Conservation (phyloP, 805 yeast species). For the Ogataea polymorpha region DNA sequence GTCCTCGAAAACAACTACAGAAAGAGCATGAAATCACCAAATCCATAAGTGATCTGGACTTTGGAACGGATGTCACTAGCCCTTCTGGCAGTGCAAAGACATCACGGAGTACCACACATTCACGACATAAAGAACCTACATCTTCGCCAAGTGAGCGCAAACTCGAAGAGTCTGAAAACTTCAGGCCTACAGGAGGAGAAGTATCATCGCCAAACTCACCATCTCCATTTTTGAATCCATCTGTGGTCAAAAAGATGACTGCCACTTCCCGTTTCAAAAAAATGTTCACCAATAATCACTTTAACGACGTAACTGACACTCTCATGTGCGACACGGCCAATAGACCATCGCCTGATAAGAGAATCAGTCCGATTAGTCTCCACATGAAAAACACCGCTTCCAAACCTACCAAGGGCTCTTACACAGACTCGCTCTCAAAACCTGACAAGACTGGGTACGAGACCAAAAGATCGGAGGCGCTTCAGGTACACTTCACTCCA, state of each 20-base stretch:
- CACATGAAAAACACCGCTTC: slow-evolving; percentile 9
- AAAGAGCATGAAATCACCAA: slow-evolving; percentile 29
- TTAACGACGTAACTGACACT: slow-evolving; percentile 1
- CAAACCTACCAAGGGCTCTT: slow-evolving; percentile 7
- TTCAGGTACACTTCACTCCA: slow-evolving; percentile 14
- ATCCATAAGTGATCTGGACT: slow-evolving; percentile 34
- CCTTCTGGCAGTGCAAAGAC: too few relatives aligned
- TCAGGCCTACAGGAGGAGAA: background rate
- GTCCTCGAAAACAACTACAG: slow-evolving; percentile 17
- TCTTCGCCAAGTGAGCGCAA: slow-evolving; percentile 2
- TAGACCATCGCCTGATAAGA: slow-evolving; percentile 22
- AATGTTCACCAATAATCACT: slow-evolving; percentile 15
- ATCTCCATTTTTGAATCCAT: slow-evolving; percentile 27
- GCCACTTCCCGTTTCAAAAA: slow-evolving; percentile 24
- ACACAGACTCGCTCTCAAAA: slow-evolving; percentile 23
- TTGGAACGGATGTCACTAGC: slow-evolving; percentile 15
- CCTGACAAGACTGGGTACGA: background rate
- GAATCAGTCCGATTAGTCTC: slow-evolving; percentile 14
- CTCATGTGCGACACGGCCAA: slow-evolving; percentile 10
- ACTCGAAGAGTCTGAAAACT: slow-evolving; percentile 1
- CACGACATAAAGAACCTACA: too few relatives aligned
- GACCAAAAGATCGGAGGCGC: too few relatives aligned
- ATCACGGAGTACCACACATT: too few relatives aligned
- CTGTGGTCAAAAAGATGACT: slow-evolving; percentile 17
- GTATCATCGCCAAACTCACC: slow-evolving; percentile 14